Evolutionary conservation across 148 eudicot genomes (phyloP), one percentile per base, ranked within the genome.

Genomic region (Beta vulgaris): DNA sequence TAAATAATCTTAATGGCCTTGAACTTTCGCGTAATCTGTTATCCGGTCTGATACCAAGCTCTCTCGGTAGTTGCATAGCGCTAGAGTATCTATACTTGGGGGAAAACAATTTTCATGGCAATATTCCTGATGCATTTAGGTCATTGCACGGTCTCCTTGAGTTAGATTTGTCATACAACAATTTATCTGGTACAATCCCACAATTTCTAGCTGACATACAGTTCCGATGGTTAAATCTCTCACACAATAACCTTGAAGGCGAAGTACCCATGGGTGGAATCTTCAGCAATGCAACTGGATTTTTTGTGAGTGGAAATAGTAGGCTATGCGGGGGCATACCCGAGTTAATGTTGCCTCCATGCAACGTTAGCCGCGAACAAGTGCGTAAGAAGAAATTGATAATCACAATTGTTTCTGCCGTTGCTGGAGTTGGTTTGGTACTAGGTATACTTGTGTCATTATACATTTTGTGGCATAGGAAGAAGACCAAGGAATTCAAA

Each of bases 291-390:
- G 53, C 74, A 48, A 81, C 72, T 73, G 82, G 63, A 31, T 21
- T 71, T 37, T 74, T 71, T 35, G 39, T 84, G n/a, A 12, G 15
- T 6, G 89, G 85, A 57, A 86, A 86, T 65, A 58, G 31, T 13
- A 72, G 14, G 74, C 84, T 86, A 8, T 84, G 87, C 62, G 87
- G 89, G 70, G 89, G 89, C 21, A 40, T 75, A 35, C 26, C 75
- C 10, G 73, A 70, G 68, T 67, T 84, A 21, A 55, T 74, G 13
- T 65, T 86, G 26, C 82, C 84, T 19, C 40, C 0, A 49, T 82
- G 84, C 46, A 73, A 43, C 4, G 25, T 2, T 25, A 57, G 29
- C 28, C 25, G 43, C 12, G 59, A 35, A 36, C 2, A 7, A 15
- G n/a, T 55, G 68, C 77, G 18, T 31, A 66, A 4, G 39, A 53